Percentiles rank a stretch among this genome's conserved stretches.
Conservation (phyloP, 192 early-diverging fungal species). For the Gonapodya prolifera region DNA sequence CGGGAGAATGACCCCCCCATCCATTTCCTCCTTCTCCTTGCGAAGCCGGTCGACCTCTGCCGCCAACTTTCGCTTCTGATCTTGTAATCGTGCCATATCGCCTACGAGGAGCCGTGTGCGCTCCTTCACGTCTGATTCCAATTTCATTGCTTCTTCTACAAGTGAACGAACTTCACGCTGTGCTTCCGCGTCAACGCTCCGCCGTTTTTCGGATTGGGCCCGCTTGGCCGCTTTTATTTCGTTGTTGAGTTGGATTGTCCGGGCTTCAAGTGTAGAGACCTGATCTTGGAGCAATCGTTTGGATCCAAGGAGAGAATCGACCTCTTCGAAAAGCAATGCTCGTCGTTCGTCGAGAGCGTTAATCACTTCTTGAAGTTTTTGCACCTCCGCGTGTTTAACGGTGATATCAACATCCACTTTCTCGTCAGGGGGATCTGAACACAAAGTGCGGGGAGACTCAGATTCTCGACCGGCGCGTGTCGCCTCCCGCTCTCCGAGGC, state of each 20-base stretch:
- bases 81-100: not conserved
- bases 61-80: not conserved
- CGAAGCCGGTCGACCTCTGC: not conserved
- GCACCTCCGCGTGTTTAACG: not conserved
- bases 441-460: not conserved
- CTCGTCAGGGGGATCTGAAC: not conserved
- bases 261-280: not conserved
- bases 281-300: not conserved
- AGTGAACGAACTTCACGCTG: not conserved
- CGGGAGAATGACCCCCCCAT: not conserved
- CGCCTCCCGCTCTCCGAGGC: not conserved
- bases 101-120: not conserved
- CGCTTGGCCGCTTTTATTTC: not conserved
- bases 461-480: not conserved
- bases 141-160: not conserved
- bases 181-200: not conserved
- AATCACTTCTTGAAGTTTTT: not conserved
- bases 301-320: not conserved
- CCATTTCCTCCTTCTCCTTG: not conserved
- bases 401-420: not conserved
- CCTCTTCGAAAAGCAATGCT: not conserved
- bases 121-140: not conserved
- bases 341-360: not conserved
- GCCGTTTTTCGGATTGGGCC: not conserved
- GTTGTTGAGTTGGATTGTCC: not conserved